phyloP scores from a whole-genome alignment of 1,139 yeast species.

The Kodamaea plutei region DNA sequence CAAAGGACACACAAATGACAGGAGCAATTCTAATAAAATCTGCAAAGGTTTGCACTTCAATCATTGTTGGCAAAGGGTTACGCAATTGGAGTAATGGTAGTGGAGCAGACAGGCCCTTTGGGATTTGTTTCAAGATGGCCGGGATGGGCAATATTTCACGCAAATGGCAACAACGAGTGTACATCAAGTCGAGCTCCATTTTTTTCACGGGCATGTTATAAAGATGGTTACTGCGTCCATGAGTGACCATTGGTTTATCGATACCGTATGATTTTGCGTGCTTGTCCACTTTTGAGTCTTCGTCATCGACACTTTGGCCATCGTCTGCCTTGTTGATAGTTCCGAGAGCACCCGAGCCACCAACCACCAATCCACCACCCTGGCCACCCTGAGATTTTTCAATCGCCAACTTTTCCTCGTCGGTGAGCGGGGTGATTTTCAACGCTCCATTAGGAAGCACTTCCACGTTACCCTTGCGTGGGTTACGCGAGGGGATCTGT shows the following conservation, averaged over 20 bases:
- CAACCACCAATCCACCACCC: constrained; percentile 76
- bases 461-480: constrained; percentile 71
- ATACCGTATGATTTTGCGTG: constrained; percentile 41
- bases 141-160: constrained; percentile 74
- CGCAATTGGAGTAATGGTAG: constrained; percentile 59
- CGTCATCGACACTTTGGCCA: constrained; percentile 13
- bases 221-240: constrained; percentile 16
- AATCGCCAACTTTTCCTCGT: constrained; percentile 47
- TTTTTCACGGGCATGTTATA: constrained; percentile 38
- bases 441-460: constrained; percentile 56
- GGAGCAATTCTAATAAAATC: constrained; percentile 77
- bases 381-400: constrained; percentile 47
- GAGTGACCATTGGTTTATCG: constrained; percentile 46
- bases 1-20: constrained; percentile 60
- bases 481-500: constrained; percentile 61
- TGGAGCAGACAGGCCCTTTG: constrained; percentile 66
- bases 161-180: constrained; percentile 72
- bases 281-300: constrained; percentile 39
- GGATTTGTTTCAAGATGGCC: constrained; percentile 70
- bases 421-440: constrained; percentile 56
- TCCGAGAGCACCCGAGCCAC: constrained; percentile 63
- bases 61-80: constrained; percentile 70
- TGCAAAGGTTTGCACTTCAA: constrained; percentile 69
- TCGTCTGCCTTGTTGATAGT: background rate
- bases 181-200: constrained; percentile 58